These are phyloP conservation scores for Heterobasidion occidentale DNA, from an alignment of 1,284 basidiomycete genomes.

Conservation along the genomic window DNA sequence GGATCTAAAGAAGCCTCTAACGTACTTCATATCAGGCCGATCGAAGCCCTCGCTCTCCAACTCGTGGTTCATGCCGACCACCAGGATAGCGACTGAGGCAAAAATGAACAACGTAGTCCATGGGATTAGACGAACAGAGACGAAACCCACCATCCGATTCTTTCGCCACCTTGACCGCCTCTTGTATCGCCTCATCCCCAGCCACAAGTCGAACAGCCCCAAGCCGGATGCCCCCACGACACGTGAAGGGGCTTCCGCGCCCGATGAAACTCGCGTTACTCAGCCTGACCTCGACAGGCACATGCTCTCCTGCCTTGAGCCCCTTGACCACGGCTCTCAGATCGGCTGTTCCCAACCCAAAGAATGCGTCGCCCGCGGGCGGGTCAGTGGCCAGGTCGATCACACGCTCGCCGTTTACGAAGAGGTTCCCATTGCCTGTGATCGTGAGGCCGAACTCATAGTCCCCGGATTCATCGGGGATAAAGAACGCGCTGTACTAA, in stretches of 20 bases:
- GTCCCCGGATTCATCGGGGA: slow-evolving; percentile 35
- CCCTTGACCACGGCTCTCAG: slow-evolving; percentile 25
- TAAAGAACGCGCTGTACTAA: slow-evolving; percentile 39
- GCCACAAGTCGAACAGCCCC: slow-evolving; percentile 30
- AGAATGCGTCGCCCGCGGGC: slow-evolving; percentile 59
- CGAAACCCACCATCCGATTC: slow-evolving; percentile 30
- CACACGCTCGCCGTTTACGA: slow-evolving; percentile 45
- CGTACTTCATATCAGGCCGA: slow-evolving; percentile 36
- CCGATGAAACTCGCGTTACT: slow-evolving; percentile 25
- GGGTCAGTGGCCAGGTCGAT: slow-evolving; percentile 66
- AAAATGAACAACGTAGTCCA: not conserved
- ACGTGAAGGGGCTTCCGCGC: slow-evolving; percentile 24
- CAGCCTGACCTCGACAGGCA: slow-evolving; percentile 29
- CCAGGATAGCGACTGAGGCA: slow-evolving; percentile 41
- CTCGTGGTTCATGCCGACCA: slow-evolving; percentile 49
- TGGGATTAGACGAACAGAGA: not conserved
- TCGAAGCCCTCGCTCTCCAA: slow-evolving; percentile 65
- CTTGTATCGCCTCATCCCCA: slow-evolving; percentile 27
- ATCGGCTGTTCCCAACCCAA: slow-evolving; percentile 38
- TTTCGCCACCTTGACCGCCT: slow-evolving; percentile 39
- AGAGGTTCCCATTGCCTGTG: slow-evolving; percentile 57
- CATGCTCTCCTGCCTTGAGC: slow-evolving; percentile 27
- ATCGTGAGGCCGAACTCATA: slow-evolving; percentile 69
- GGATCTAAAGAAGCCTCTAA: not conserved
- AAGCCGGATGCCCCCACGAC: slow-evolving; percentile 37